Percentiles rank a stretch among this genome's conserved stretches.
phyloP scores from a whole-genome alignment of 345 rosid species.

The Bruguiera sexangula region DNA sequence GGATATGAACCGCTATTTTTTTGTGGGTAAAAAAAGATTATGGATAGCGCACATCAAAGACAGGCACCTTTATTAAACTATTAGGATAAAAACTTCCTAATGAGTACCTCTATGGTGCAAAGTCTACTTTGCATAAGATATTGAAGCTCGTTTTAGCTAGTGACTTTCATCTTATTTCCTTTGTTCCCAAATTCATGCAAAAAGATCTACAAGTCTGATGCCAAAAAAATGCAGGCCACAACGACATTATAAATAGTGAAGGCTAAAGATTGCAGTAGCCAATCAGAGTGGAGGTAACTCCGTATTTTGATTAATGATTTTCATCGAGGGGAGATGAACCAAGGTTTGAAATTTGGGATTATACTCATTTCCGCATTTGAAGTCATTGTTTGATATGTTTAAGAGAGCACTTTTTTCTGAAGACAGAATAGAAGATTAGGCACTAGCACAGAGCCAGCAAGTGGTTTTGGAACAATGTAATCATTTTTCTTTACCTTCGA shows the following conservation, averaged over 20 bases:
- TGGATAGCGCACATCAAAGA: no score
- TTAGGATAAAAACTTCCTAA: not conserved
- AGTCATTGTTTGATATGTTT: not conserved
- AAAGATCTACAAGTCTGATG: constrained; percentile 3
- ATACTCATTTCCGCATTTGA: not conserved
- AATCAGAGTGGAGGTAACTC: constrained; percentile 7
- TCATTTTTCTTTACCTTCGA: no score
- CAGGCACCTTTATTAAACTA: no score
- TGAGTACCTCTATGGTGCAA: not conserved
- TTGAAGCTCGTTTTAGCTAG: not conserved
- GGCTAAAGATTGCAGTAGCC: constrained; percentile 22
- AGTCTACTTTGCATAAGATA: no score
- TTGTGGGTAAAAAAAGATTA: no score
- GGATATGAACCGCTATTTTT: no score
- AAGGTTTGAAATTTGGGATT: not conserved
- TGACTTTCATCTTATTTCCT: not conserved
- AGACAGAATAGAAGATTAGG: no score
- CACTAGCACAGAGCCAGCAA: no score
- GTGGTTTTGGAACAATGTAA: no score
- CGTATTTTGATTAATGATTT: not conserved
- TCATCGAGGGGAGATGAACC: not conserved
- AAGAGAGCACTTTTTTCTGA: no score
- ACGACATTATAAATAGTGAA: constrained; percentile 37
- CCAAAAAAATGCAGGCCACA: constrained; percentile 37
- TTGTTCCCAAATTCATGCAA: not conserved